Conservation (phyloP, 2,329 filamentous ascomycete genomes). For the Kalmusia sp. region DNA sequence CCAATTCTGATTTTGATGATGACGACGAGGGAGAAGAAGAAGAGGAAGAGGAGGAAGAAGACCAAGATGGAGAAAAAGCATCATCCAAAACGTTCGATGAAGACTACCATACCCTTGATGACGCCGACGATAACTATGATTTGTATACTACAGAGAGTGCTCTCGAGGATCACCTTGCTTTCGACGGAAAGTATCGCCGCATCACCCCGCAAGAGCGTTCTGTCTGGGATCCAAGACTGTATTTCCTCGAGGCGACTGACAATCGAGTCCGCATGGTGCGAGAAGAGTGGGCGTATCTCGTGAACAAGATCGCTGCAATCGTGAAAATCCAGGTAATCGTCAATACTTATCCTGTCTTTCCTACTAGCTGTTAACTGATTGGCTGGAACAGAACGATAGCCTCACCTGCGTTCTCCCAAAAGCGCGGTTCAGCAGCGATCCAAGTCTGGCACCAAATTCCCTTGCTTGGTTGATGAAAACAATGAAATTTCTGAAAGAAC, state of each 20-base stretch:
- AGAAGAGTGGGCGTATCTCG: slow-evolving; percentile 9
- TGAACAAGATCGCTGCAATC: not conserved
- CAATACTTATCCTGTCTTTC: too few species aligned
- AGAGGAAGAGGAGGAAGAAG: not conserved
- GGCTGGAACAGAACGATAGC: not conserved
- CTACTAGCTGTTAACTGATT: too few species aligned
- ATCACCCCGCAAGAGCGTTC: not conserved
- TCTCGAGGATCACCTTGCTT: slow-evolving; percentile 5
- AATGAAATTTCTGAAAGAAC: not conserved
- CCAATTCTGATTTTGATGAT: slow-evolving; percentile 3
- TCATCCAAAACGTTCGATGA: not conserved
- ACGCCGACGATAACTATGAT: slow-evolving; percentile 1
- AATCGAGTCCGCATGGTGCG: not conserved
- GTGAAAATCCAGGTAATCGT: slow-evolving; percentile 2
- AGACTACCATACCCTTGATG: slow-evolving; percentile 6
- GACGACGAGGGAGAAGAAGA: slow-evolving; percentile 1
- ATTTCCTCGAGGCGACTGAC: slow-evolving; percentile 1
- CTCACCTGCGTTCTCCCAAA: not conserved
- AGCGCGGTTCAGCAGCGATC: not conserved
- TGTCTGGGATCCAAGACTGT: slow-evolving; percentile 12
- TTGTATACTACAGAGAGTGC: not conserved
- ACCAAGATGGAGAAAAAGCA: not conserved
- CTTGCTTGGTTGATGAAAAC: not conserved
- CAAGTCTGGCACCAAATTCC: not conserved
- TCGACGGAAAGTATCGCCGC: not conserved